Evolutionary conservation across 306 rosid species (phyloP).

Genomic region (Hylodesmum podocarpum): DNA sequence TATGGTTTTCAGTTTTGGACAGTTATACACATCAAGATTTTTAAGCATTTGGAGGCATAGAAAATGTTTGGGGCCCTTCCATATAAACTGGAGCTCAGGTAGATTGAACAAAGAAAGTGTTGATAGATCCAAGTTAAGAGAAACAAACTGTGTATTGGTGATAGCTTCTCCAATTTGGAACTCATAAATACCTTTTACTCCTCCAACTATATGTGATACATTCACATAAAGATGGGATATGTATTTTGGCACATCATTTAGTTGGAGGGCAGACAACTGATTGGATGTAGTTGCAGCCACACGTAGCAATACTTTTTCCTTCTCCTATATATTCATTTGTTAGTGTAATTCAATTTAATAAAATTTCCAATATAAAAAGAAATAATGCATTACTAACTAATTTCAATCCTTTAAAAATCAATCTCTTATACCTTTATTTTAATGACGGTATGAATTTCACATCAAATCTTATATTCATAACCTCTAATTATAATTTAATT

Average conservation of each 20-base stretch:
- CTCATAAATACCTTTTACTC: not conserved
- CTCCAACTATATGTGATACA: too few relatives aligned
- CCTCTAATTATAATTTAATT: too few relatives aligned
- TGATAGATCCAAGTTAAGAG: not conserved
- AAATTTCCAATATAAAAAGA: not conserved
- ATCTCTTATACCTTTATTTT: too few relatives aligned
- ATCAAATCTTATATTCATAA: too few relatives aligned
- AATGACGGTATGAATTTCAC: too few relatives aligned
- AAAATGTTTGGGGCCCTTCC: not conserved
- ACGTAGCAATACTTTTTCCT: not conserved
- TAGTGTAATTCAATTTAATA: not conserved
- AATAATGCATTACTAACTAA: not conserved
- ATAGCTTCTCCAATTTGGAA: not conserved
- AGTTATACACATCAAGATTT: fast-evolving
- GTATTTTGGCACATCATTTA: not conserved
- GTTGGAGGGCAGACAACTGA: not conserved
- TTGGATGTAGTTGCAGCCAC: not conserved
- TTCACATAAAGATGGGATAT: too few relatives aligned
- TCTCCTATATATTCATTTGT: not conserved
- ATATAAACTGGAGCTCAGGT: not conserved
- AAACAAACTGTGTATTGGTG: not conserved
- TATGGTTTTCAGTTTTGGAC: not conserved
- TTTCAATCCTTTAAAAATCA: too few relatives aligned
- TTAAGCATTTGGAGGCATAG: not conserved
- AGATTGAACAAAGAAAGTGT: fast-evolving